Evolutionary conservation across 2,329 filamentous ascomycete species (phyloP), one percentile per base, ranked within the genome.

Genomic region (Metarhizium anisopliae): DNA sequence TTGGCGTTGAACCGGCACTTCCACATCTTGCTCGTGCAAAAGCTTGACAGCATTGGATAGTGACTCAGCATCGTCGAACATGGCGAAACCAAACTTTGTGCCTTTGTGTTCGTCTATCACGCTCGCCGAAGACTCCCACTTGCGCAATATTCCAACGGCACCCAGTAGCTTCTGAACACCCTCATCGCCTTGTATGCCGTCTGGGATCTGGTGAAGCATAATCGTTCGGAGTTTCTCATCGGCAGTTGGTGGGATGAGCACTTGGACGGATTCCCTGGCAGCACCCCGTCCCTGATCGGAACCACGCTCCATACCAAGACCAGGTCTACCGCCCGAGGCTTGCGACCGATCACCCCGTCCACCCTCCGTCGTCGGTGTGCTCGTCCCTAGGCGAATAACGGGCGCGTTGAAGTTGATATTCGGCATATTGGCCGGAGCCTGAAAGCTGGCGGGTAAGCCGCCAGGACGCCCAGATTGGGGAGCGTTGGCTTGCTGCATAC

Each of bases 351-450:
- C 80, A 60, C 72, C 75, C 53, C 78, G 72, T 18, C 77, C 74
- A 25, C 69, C 30, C 63, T 70, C 66, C 6, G 54, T 3, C 11
- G 72, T 68, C 30, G 85, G 77, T 66, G 90, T 90, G n/a, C 81
- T 82, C 13, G 91, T 93, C 47, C 93, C 94, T 50, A 99, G 81
- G 55, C 94, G 89, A 67, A 99, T 97, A 58, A 97, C 91, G 56
- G 93, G 92, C 40, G 94, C 94, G 66, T 89, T 95, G 77, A 97
- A 96, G 76, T 99, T 96, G 77, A 99, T 96, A 70, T 95, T 95
- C 53, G 93, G 91, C 81, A 96, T 89, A 68, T 94, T 96, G 52
- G 89, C 78, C 10, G 93, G 92, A 51, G 90, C 84, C 76, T 95
- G 89, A 73, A 96, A 96, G 71, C 85, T 90, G 57, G 85, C 77